A percentile compares a stretch with the other conserved stretches of the same genome.
Conservation (phyloP, 306 rosid species). For the Gillenia trifoliata region DNA sequence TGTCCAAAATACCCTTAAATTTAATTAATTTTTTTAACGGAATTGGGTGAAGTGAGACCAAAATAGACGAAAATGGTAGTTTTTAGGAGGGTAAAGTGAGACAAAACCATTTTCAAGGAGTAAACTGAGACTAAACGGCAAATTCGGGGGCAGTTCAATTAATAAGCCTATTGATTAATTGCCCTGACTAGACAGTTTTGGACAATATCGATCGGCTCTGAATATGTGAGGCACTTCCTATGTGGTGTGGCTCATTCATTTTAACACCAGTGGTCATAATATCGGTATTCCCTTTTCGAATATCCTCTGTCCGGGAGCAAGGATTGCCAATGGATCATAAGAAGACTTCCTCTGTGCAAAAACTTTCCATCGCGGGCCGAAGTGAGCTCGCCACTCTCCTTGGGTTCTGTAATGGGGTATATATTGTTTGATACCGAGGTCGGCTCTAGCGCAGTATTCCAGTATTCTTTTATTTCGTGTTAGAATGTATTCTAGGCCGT, state of each 20-base stretch:
- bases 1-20: no score
- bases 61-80: no score
- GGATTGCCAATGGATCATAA: conserved; percentile 87
- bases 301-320: conserved; percentile 90
- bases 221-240: background rate
- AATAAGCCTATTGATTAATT: no score
- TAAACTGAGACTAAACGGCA: no score
- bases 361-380: conserved; percentile 65
- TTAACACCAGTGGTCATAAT: conserved; percentile 12
- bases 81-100: no score
- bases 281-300: conserved; percentile 60
- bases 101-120: no score
- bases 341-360: conserved; percentile 54
- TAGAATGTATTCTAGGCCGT: conserved; percentile 55
- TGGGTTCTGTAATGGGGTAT: conserved; percentile 70
- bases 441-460: conserved; percentile 41
- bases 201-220: conserved; percentile 7
- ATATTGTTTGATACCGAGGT: conserved; percentile 67
- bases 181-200: conserved; percentile 10
- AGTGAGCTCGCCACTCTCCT: conserved; percentile 80
- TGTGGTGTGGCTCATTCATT: conserved; percentile 2
- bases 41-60: no score
- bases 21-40: no score
- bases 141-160: no score
- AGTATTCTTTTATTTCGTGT: conserved; percentile 63